These are phyloP conservation scores for Lanmaoa rubissima DNA, from an alignment of 768 basidiomycete species.

Conservation along the genomic window DNA sequence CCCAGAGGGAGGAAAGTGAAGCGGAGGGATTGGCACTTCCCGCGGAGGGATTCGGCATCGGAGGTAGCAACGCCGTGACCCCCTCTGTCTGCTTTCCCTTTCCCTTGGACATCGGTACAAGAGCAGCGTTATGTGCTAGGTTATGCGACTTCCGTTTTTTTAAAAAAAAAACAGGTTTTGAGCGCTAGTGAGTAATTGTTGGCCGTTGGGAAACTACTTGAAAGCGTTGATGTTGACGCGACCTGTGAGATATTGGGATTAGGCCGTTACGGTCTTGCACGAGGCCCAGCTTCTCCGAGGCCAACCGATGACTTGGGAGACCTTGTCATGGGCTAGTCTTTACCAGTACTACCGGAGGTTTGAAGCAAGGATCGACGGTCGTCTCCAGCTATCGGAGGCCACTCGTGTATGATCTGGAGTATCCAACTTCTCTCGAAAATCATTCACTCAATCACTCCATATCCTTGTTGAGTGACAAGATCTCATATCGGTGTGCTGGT, in stretches of 20 bases:
- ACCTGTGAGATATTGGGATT: conserved; percentile 1
- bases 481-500: too few relatives aligned
- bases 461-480: too few relatives aligned
- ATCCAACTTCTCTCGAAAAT: not conserved
- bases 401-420: not conserved
- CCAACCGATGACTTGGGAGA: not conserved
- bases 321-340: not conserved
- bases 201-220: conserved; percentile 7
- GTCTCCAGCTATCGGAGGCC: not conserved
- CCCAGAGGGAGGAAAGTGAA: conserved; percentile 70
- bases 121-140: not conserved
- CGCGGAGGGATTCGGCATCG: conserved; percentile 52
- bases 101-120: conserved; percentile 27
- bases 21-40: conserved; percentile 74
- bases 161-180: not conserved
- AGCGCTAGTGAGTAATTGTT: conserved; percentile 5
- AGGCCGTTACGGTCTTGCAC: conserved; percentile 4
- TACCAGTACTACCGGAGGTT: not conserved
- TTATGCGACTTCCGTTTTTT: not conserved
- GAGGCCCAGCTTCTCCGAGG: conserved; percentile 1
- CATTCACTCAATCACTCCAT: not conserved
- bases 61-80: conserved; percentile 26
- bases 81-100: conserved; percentile 30
- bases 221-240: conserved; percentile 5
- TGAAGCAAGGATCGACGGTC: not conserved